Conservation (phyloP, 2,329 filamentous ascomycete genomes). For the Taxawa tesnikishii region DNA sequence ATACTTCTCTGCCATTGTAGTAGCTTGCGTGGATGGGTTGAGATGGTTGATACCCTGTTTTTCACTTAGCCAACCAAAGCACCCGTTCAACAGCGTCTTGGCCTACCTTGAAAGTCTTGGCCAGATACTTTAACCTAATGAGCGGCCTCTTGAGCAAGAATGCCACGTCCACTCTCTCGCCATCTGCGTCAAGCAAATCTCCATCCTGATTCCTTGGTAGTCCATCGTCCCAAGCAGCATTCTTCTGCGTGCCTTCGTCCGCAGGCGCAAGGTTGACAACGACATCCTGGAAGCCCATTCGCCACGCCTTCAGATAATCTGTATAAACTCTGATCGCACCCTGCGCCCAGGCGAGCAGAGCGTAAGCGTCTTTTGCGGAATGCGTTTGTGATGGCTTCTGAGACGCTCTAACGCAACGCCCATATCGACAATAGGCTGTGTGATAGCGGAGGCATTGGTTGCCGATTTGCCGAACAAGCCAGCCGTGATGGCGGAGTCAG, state of each 20-base stretch:
- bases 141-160: slow-evolving; percentile 84
- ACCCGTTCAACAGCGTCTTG: not conserved
- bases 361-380: slow-evolving; percentile 60
- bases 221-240: slow-evolving; percentile 40
- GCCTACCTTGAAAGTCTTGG: slow-evolving; percentile 64
- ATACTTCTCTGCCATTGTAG: slow-evolving; percentile 49
- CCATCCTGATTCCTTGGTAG: slow-evolving; percentile 47
- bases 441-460: slow-evolving; percentile 50
- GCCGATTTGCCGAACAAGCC: slow-evolving; percentile 53
- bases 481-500: slow-evolving; percentile 42
- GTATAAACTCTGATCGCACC: slow-evolving; percentile 66
- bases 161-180: slow-evolving; percentile 86
- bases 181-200: slow-evolving; percentile 56
- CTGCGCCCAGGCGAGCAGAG: slow-evolving; percentile 70
- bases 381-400: slow-evolving; percentile 65
- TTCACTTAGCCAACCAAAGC: slow-evolving; percentile 18
- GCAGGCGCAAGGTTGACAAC: slow-evolving; percentile 82
- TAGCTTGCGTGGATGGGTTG: slow-evolving; percentile 42
- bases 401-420: slow-evolving; percentile 79
- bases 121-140: slow-evolving; percentile 75
- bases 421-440: slow-evolving; percentile 87
- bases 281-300: slow-evolving; percentile 86
- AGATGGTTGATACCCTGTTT: slow-evolving; percentile 44
- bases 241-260: slow-evolving; percentile 36
- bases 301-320: slow-evolving; percentile 79